These are phyloP conservation scores for Aleurites moluccanus DNA, from an alignment of 441 rosid species.

Conservation along the genomic window DNA sequence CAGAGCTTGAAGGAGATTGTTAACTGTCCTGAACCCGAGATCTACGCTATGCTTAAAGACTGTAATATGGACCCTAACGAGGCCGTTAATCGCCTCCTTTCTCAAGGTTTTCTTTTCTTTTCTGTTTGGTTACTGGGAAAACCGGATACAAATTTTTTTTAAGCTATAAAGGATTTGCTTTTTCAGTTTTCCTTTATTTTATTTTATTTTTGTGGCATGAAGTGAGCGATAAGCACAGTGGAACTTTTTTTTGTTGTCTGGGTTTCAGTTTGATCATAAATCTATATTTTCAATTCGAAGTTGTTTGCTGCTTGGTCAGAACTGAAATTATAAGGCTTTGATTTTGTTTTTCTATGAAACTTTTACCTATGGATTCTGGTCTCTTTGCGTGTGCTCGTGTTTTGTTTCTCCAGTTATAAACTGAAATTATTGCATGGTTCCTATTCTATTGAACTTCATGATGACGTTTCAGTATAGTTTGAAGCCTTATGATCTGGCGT, in stretches of 20 bases:
- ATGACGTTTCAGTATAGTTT: neutral
- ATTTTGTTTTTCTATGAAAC: neutral
- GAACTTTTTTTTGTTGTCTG: neutral
- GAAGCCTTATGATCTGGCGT: neutral
- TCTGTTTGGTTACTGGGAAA: neutral
- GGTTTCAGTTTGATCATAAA: constrained; percentile 15
- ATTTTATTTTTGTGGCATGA: neutral
- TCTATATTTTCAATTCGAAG: neutral
- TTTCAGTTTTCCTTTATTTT: neutral
- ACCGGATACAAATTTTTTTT: neutral
- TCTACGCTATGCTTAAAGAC: constrained; percentile 92
- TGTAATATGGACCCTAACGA: constrained; percentile 99
- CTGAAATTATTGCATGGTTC: constrained; percentile 3
- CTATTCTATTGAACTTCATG: neutral
- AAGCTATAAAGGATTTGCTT: neutral
- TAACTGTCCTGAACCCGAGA: constrained; percentile 84
- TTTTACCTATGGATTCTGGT: neutral
- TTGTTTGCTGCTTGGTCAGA: neutral
- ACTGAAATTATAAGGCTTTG: neutral
- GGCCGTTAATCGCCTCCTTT: constrained; percentile 89
- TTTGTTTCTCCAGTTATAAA: neutral
- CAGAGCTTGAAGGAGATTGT: constrained; percentile 97
- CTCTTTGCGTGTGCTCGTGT: neutral
- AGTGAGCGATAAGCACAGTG: neutral
- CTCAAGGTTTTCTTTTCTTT: constrained; percentile 54